These are phyloP conservation scores for Candida coleopterorum DNA, from an alignment of 805 yeast species.

Conservation along the genomic window DNA sequence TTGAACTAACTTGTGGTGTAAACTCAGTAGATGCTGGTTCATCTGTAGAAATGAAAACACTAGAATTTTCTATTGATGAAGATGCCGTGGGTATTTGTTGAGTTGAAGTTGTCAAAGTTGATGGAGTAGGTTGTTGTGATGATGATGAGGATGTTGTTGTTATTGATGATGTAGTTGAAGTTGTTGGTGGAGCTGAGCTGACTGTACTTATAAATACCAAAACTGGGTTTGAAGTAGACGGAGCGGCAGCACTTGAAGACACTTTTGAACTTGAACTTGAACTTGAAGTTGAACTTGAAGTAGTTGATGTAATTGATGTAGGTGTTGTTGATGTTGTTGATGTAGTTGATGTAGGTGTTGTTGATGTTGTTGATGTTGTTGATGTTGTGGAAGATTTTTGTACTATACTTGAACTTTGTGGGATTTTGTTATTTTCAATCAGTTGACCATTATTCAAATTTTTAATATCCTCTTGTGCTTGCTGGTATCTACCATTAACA, in stretches of 20 bases:
- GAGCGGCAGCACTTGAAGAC: slow-evolving; percentile 1
- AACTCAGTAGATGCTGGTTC: neutral
- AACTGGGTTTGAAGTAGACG: neutral
- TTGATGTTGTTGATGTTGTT: slow-evolving; percentile 7
- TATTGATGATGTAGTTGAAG: neutral
- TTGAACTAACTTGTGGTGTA: slow-evolving; percentile 18
- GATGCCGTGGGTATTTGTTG: neutral
- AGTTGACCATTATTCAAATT: slow-evolving; percentile 25
- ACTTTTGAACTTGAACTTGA: slow-evolving; percentile 6
- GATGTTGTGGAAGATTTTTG: slow-evolving; percentile 2
- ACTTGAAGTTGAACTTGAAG: slow-evolving; percentile 8
- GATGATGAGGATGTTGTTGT: neutral
- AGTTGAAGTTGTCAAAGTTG: slow-evolving; percentile 2
- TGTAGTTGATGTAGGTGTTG: neutral
- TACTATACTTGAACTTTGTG: neutral
- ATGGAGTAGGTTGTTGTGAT: neutral
- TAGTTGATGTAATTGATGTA: slow-evolving; percentile 4
- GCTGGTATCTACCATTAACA: slow-evolving; percentile 53
- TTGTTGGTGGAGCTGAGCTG: neutral
- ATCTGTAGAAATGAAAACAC: slow-evolving; percentile 1
- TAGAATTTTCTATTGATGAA: neutral
- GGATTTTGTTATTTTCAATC: slow-evolving; percentile 1
- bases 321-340: slow-evolving; percentile 6
- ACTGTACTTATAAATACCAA: too few relatives aligned
- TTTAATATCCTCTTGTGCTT: slow-evolving; percentile 34